These are phyloP conservation scores for Podosphaera xanthii DNA, from an alignment of 2,329 filamentous ascomycete species.

Conservation along the genomic window DNA sequence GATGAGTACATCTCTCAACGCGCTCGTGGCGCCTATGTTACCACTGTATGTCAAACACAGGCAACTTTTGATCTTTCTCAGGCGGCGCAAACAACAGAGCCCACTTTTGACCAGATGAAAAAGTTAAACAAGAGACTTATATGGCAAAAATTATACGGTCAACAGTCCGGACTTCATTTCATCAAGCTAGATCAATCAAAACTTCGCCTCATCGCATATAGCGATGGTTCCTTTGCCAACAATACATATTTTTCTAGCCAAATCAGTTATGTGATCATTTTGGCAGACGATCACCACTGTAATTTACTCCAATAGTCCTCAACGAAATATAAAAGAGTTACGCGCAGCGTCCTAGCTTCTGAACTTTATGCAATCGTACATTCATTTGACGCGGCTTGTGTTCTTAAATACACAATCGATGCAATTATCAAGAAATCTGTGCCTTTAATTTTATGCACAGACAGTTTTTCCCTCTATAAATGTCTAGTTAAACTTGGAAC, in stretches of 20 bases:
- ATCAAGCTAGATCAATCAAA: neutral
- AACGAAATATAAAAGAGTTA: too few species aligned
- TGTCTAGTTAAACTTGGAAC: conserved; percentile 1
- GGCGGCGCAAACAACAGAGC: neutral
- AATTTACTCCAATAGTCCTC: too few species aligned
- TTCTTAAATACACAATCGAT: too few species aligned
- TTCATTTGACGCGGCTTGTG: too few species aligned
- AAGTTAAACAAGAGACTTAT: neutral
- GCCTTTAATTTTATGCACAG: neutral
- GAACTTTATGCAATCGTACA: too few species aligned
- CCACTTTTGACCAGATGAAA: neutral
- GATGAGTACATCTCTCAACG: neutral
- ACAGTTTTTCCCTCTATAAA: neutral
- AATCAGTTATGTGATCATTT: neutral
- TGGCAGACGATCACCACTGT: neutral
- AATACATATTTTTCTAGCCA: neutral
- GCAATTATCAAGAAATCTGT: neutral
- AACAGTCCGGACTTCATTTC: neutral
- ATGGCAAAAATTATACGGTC: neutral
- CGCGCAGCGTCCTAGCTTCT: too few species aligned
- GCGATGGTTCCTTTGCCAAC: neutral
- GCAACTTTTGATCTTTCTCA: neutral
- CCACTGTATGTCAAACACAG: neutral
- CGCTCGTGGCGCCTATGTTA: neutral
- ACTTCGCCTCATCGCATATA: neutral